These are phyloP conservation scores for Umbelopsis sp. DNA, from an alignment of 192 early-diverging fungal species.

Conservation along the genomic window DNA sequence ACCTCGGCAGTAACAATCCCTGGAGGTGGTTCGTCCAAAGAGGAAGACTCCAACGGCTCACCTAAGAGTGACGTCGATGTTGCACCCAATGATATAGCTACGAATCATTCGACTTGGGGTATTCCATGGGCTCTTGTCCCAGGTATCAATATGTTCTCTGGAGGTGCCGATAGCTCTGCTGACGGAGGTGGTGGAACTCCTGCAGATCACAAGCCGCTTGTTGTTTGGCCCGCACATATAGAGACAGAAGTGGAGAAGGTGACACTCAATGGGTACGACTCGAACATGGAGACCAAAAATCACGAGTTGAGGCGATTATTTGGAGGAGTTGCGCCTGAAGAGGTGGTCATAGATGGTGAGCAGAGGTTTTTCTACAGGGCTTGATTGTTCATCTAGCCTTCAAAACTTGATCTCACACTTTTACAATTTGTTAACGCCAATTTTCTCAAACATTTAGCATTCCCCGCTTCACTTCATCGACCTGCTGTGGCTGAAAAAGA, in stretches of 20 bases:
- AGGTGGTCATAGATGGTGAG: constrained; percentile 41
- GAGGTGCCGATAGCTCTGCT: neutral
- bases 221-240: constrained; percentile 37
- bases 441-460: neutral
- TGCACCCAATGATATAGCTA: neutral
- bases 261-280: constrained; percentile 15
- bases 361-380: constrained; percentile 33
- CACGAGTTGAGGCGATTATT: constrained; percentile 33
- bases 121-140: constrained; percentile 43
- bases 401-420: neutral
- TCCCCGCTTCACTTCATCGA: constrained; percentile 28
- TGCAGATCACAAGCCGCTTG: neutral
- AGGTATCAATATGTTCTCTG: constrained; percentile 26
- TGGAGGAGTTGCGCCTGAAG: constrained; percentile 14
- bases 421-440: neutral
- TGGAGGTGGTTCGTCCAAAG: neutral
- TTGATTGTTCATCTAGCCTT: constrained; percentile 32
- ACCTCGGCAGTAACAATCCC: neutral
- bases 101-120: constrained; percentile 26
- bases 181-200: neutral
- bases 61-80: neutral
- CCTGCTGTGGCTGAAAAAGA: neutral
- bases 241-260: constrained; percentile 26
- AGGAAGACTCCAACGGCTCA: neutral
- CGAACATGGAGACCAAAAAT: constrained; percentile 3